Evolutionary conservation across 116 monocot species (phyloP), one percentile per base, ranked within the genome.

Genomic region (Papilionanthe hybrid): DNA sequence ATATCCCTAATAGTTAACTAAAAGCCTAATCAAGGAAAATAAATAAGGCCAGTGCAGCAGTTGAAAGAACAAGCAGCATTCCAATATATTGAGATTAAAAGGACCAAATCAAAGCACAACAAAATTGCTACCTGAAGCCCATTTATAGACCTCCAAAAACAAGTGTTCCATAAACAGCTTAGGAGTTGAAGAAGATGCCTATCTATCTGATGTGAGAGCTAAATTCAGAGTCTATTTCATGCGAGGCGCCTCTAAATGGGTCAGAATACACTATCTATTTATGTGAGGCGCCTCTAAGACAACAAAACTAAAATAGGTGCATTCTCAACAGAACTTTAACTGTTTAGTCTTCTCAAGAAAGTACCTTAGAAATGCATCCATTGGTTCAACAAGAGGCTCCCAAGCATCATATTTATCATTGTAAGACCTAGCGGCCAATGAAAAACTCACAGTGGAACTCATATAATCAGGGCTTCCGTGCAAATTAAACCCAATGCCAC

Each of bases 321-420:
- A 37, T 32, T 5, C 2, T 28, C 48, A 77, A 22, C 42, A 79
- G 37, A 27, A 19, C 42, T 57, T 19, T 18, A 77, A 37, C 58
- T 0, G 4, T 42, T 55, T 19, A 29, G 56, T 32, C 28, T 50
- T 10, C 29, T 49, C 53, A 55, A 81, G 53, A 29, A 20, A 17
- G 76, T 79, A 93, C 99, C 99, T 95, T 81, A 95, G 45, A 86
- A 93, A 93, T 72, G 89, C 95, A 92, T 99, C 93, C 20, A 81
- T 85, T 30, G 93, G 95, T 84, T 99, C 99, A 83, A 99, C 63
- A 71, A 99, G 82, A 57, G 99, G 99, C 80, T 99, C 99, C 99
- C 99, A 99, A 28, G 90, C 68, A 85, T 93, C 93, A 89, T 89
- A 85, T 76, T 93, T 95, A 83, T 99, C 99, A 89, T 95, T 99